These are phyloP conservation scores for Scheffersomyces segobiensis DNA, from an alignment of 1,139 yeast species.

Conservation along the genomic window DNA sequence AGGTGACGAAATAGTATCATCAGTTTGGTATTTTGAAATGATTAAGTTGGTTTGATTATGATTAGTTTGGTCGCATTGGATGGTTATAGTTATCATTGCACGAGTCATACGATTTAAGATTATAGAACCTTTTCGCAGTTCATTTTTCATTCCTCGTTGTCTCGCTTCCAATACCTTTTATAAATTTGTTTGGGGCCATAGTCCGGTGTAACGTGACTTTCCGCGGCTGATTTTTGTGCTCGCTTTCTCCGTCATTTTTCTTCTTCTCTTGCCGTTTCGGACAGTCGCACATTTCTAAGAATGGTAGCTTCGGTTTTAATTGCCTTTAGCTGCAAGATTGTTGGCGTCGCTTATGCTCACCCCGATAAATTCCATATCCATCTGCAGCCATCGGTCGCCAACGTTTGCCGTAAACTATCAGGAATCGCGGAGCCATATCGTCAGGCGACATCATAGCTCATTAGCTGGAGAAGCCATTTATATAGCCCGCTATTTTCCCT, in stretches of 20 bases:
- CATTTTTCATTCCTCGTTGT: background rate
- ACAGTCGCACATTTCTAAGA: background rate
- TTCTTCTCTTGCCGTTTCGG: background rate
- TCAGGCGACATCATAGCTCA: background rate
- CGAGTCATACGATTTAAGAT: background rate
- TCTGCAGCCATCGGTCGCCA: background rate
- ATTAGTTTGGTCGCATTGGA: background rate
- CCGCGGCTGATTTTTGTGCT: background rate
- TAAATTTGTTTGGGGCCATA: background rate
- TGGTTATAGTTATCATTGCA: background rate
- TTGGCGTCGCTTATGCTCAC: background rate
- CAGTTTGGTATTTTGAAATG: no score
- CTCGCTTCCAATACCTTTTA: background rate
- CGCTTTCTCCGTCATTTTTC: background rate
- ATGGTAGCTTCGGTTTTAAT: background rate
- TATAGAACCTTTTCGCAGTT: background rate
- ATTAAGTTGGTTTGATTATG: background rate
- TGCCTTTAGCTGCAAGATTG: background rate
- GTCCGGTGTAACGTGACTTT: background rate
- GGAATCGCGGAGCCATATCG: background rate
- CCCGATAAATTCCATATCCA: background rate
- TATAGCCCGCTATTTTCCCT: background rate
- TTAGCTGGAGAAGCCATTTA: background rate
- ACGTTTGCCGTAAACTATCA: background rate
- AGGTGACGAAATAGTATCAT: no score